Percentiles rank a stretch among this genome's conserved stretches.
Evolutionary conservation across 176 grass and related monocot genomes (phyloP).

Genomic region (Carex pumila): DNA sequence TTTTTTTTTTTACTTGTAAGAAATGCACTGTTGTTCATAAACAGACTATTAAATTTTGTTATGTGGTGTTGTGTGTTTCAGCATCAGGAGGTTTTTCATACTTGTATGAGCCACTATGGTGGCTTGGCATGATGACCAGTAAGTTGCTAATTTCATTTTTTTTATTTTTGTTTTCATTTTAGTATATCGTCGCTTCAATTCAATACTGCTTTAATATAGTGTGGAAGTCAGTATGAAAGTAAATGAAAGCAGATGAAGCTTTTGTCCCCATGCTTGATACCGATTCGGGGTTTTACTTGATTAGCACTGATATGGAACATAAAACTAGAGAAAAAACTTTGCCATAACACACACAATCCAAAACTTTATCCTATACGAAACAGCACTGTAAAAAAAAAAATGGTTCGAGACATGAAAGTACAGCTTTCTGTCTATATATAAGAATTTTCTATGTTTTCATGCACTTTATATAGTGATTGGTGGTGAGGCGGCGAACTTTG

Average conservation of each 20-base stretch:
- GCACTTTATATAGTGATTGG: slow-evolving; percentile 64
- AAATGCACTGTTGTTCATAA: not conserved
- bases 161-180: not conserved
- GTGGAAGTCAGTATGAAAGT: not conserved
- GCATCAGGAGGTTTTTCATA: slow-evolving; percentile 76
- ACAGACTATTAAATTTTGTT: slow-evolving; percentile 16
- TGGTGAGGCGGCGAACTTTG: slow-evolving; percentile 66
- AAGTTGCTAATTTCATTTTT: slow-evolving; percentile 30
- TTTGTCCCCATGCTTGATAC: not conserved
- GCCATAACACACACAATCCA: not conserved
- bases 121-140: slow-evolving; percentile 83
- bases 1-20: not conserved
- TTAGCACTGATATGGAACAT: not conserved
- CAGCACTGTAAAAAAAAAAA: not conserved
- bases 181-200: not conserved
- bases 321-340: not conserved
- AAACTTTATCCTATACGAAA: not conserved
- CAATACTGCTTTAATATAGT: not conserved
- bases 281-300: not conserved
- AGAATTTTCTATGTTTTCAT: not conserved
- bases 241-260: not conserved
- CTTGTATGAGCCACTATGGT: slow-evolving; percentile 72
- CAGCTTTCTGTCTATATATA: too few relatives aligned
- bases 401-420: not conserved
- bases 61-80: slow-evolving; percentile 20